Base-by-base conservation (phyloP, 805 yeast species). In the Ogataea wickerhamii region DNA sequence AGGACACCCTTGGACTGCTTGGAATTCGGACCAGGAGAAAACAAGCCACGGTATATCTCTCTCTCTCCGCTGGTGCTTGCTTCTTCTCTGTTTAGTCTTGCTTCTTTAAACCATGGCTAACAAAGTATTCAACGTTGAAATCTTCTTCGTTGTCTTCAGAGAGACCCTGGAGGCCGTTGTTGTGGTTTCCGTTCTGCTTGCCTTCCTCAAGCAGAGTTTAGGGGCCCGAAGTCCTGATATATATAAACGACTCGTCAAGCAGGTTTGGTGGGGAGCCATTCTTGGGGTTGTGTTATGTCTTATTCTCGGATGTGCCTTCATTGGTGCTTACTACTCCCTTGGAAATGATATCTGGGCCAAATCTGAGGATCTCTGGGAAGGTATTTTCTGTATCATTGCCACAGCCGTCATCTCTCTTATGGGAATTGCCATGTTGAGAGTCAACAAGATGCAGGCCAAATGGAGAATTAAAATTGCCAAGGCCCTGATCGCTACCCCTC, bases 321-420 rank as follows among this genome's bases (percentile, higher is more conserved):
- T 91, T 60, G 98, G 95, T 63, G 88, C 87, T 17, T 91, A 87
- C 69, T 91, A 91, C 62, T 67, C 84, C 25, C 71, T 84, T 35
- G 80, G 82, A 47, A 76, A 76, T 37, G 94, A 91, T 74, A 75
- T 91, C 48, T 91, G 96, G 85, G 72, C 91, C 35, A 58, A 63
- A 10, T 79, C 95, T 16, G 98, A 91, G 63, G 97, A 91, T 61
- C 63, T 91, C 41, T 91, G 98, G 98, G 98, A 91, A 74, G 98
- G 97, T 70, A 71, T 87, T 41, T 88, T 91, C 61, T 86, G 94
- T 66, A 67, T 91, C 49, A 80, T 91, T 61, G 98, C 98, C 2
- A 78, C 95, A 0, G 67, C 86, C 32, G 77, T 91, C 78, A 91
- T 91, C 58, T 77, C 96, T 10, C 53, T 83, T 53, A 89, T 91